A percentile compares a stretch with the other conserved stretches of the same genome.
phyloP scores from a whole-genome alignment of 2,329 filamentous ascomycete genomes.

The Tolypocladium endophyticum region DNA sequence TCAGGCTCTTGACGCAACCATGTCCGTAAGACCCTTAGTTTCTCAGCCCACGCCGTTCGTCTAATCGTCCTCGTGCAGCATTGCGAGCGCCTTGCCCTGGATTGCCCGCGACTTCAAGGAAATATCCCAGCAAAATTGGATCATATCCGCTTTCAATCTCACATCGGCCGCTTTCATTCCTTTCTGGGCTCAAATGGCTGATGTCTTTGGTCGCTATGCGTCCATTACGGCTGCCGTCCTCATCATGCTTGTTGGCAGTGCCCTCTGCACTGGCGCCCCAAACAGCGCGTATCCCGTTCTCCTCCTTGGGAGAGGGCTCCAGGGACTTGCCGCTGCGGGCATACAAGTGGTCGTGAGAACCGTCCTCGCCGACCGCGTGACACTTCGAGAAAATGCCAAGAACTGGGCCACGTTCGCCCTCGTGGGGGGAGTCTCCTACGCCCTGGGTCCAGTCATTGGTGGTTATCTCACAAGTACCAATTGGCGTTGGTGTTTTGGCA shows the following conservation, averaged over 20 bases:
- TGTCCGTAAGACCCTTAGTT: slow-evolving; percentile 20
- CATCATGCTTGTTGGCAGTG: slow-evolving; percentile 48
- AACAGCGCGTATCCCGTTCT: slow-evolving; percentile 45
- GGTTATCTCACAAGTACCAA: slow-evolving; percentile 42
- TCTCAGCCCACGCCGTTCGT: background rate
- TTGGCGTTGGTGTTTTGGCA: slow-evolving; percentile 59
- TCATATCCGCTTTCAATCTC: slow-evolving; percentile 58
- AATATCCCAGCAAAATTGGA: slow-evolving; percentile 54
- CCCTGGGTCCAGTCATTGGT: slow-evolving; percentile 51
- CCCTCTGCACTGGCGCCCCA: slow-evolving; percentile 49
- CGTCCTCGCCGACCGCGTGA: slow-evolving; percentile 55
- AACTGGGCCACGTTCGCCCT: slow-evolving; percentile 54
- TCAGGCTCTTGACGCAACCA: slow-evolving; percentile 53
- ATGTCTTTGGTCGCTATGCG: slow-evolving; percentile 53
- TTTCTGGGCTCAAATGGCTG: slow-evolving; percentile 52
- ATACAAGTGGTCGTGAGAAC: slow-evolving; percentile 50
- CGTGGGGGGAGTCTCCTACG: slow-evolving; percentile 48
- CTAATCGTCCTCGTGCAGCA: slow-evolving; percentile 8
- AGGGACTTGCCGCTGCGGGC: slow-evolving; percentile 52
- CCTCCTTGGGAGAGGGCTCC: slow-evolving; percentile 51
- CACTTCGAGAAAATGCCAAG: slow-evolving; percentile 47
- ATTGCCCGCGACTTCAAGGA: slow-evolving; percentile 55
- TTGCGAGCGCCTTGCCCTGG: slow-evolving; percentile 29
- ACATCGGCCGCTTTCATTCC: slow-evolving; percentile 58
- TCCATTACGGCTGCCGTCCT: slow-evolving; percentile 46